These are phyloP conservation scores for Globisporangium cylindrosporum DNA, from an alignment of 352 stramenopile genomes.

Conservation along the genomic window DNA sequence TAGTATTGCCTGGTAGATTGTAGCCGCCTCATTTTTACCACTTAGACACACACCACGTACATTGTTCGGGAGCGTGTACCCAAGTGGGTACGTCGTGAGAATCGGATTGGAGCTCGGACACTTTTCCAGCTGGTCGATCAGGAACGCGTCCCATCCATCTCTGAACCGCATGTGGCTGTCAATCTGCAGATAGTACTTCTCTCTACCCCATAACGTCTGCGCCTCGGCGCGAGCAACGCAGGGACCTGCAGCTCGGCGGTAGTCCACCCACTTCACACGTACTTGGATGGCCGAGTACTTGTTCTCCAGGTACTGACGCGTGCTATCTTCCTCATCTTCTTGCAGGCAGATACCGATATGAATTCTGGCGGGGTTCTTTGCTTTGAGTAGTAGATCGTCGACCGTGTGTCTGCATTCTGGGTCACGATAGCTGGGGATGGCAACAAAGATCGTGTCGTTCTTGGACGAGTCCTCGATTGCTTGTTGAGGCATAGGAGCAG, in stretches of 20 bases:
- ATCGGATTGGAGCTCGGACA: slow-evolving; percentile 55
- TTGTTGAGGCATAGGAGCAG: not conserved
- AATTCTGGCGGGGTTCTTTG: not conserved
- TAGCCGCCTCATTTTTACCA: not conserved
- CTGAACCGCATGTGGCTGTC: slow-evolving; percentile 94
- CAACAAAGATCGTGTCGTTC: not conserved
- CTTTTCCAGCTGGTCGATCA: slow-evolving; percentile 73
- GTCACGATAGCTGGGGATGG: not conserved
- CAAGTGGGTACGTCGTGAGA: slow-evolving; percentile 92
- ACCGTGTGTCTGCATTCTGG: not conserved
- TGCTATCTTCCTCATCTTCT: not conserved
- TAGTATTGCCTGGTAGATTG: not conserved
- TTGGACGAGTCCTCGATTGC: not conserved
- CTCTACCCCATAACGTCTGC: slow-evolving; percentile 76
- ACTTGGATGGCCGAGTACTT: not conserved
- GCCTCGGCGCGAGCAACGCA: slow-evolving; percentile 24
- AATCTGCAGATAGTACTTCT: slow-evolving; percentile 93
- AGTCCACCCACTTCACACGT: not conserved
- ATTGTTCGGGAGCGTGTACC: slow-evolving; percentile 47
- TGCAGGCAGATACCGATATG: not conserved
- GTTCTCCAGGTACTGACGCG: not conserved
- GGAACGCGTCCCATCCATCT: slow-evolving; percentile 85
- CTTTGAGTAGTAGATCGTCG: not conserved
- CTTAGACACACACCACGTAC: not conserved
- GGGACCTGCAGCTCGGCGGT: not conserved